Evolutionary conservation across 2,329 filamentous ascomycete genomes (phyloP).

Genomic region (Leptosphaerulina australis): DNA sequence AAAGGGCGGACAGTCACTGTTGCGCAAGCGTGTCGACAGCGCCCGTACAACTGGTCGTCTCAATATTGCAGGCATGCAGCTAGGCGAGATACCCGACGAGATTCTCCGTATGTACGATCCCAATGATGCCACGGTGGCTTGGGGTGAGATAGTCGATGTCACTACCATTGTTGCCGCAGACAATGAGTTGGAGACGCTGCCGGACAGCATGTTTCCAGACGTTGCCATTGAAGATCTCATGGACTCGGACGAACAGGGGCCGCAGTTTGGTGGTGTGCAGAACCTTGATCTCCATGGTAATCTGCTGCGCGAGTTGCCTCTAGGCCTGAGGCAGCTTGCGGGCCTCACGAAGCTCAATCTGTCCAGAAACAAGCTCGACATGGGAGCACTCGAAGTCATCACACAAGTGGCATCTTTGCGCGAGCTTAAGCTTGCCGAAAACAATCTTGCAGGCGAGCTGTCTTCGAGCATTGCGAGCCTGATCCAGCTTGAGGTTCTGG

Average conservation of each 20-base stretch:
- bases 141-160: slow-evolving; percentile 91
- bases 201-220: slow-evolving; percentile 81
- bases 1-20: slow-evolving; percentile 68
- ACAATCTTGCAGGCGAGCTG: slow-evolving; percentile 52
- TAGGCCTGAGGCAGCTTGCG: slow-evolving; percentile 74
- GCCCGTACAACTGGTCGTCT: slow-evolving; percentile 80
- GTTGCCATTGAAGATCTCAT: slow-evolving; percentile 58
- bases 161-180: slow-evolving; percentile 84
- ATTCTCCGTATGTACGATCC: slow-evolving; percentile 87
- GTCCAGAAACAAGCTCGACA: slow-evolving; percentile 79
- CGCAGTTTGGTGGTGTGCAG: slow-evolving; percentile 83
- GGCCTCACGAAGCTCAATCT: slow-evolving; percentile 82
- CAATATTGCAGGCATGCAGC: slow-evolving; percentile 83
- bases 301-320: slow-evolving; percentile 70
- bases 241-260: slow-evolving; percentile 68
- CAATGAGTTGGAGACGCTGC: slow-evolving; percentile 79
- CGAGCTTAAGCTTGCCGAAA: slow-evolving; percentile 75
- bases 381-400: slow-evolving; percentile 73
- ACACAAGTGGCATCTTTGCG: slow-evolving; percentile 73
- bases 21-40: slow-evolving; percentile 73
- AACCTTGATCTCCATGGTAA: slow-evolving; percentile 88
- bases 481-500: slow-evolving; percentile 75
- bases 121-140: slow-evolving; percentile 68
- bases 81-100: slow-evolving; percentile 80
- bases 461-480: slow-evolving; percentile 68